phyloP scores from a whole-genome alignment of 169 alveolate species.

The Plasmodium adleri region DNA sequence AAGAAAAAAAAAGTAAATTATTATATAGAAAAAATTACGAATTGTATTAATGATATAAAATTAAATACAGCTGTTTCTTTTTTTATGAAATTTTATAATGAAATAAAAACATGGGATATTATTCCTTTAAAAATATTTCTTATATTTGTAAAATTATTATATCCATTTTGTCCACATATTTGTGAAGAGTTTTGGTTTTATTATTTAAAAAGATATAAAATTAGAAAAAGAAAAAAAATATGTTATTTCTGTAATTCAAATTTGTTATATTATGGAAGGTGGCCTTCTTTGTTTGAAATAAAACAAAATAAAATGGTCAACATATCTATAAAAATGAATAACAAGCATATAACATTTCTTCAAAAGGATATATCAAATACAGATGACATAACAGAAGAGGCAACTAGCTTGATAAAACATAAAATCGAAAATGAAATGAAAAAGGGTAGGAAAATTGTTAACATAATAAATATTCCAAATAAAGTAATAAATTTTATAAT shows the following conservation, averaged over 20 bases:
- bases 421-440: constrained; percentile 31
- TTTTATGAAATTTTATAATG: constrained; percentile 77
- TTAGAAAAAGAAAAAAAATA: constrained; percentile 21
- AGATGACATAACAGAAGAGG: constrained; percentile 9
- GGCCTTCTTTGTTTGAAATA: constrained; percentile 65
- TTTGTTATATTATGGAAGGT: constrained; percentile 25
- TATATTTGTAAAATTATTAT: constrained; percentile 77
- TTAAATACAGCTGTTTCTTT: constrained; percentile 86
- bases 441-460: constrained; percentile 39
- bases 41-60: constrained; percentile 78
- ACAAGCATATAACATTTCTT: constrained; percentile 42
- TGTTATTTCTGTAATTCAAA: constrained; percentile 64
- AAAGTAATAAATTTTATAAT: constrained; percentile 36
- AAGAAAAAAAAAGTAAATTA: constrained; percentile 65
- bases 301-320: neutral
- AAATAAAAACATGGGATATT: constrained; percentile 71
- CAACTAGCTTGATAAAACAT: constrained; percentile 44
- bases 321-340: constrained; percentile 38
- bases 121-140: constrained; percentile 73
- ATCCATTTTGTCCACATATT: constrained; percentile 89
- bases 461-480: constrained; percentile 54
- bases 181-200: constrained; percentile 87
- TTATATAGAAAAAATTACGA: constrained; percentile 76
- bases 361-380: neutral
- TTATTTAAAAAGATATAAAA: constrained; percentile 61